Evolutionary conservation across 1,284 basidiomycete species (phyloP), one percentile per base, ranked within the genome.

Genomic region (Fomitopsis schrenkii): DNA sequence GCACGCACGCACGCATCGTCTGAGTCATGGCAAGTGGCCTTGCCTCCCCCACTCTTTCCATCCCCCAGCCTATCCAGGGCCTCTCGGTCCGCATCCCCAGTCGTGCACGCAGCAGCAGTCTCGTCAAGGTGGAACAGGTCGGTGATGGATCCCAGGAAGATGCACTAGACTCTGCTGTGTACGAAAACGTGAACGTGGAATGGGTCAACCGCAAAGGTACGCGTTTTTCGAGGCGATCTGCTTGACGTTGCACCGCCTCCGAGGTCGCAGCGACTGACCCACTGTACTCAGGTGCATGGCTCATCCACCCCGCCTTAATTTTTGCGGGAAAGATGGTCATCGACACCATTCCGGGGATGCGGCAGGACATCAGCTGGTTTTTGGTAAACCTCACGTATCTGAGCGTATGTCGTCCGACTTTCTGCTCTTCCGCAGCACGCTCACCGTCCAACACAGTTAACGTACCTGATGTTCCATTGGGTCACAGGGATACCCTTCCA

Each of bases 401-500:
- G 69, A 84, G 89, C 45, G 96, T 98, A 72, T 70, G 94, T 82
- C 46, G 33, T 56, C 52, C 61, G 52, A 50, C 48, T 33, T 22
- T 17, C 7, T 42, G 15, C 28, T 60, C 57, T 40, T 6, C 3
- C 38, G 42, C 41, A 59, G 12, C 26, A 35, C 57, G 55, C 60
- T 62, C 28, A 63, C 45, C 36, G 44, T 22, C 59, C 26, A 57
- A 30, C 14, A 19, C 4, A 98, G 96, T 75, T 97, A 30, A 93
- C 96, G 14, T 99, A 97, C 78, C 81, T 98, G 66, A 97, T 99
- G 93, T 99, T 99, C 79, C 97, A 99, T 75, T 95, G 93, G 81
- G 95, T 97, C 59, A 98, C 95, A 12, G 97, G 97, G 55, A 94
- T 97, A 38, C 97, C 97, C 3, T 99, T 99, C 75, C 92, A 97